Evolutionary conservation across 805 yeast genomes (phyloP), one percentile per base, ranked within the genome.

Genomic region (Candida parachauliodes): DNA sequence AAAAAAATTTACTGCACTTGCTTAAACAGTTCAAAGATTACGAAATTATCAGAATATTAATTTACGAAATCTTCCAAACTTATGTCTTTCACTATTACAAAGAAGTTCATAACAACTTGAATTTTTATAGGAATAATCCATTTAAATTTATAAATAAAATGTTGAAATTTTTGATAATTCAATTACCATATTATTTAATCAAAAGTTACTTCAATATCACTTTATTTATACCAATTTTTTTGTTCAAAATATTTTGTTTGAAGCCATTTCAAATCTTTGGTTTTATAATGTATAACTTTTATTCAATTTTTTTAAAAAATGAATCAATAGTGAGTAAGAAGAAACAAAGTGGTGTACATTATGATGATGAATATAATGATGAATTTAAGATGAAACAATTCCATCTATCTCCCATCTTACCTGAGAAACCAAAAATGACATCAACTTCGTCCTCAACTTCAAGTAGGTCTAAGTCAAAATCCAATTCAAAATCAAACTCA

Each of bases 181-280:
- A 43, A 24, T 28, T 57, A 2, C 63, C 60, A 2, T 42, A 44
- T 19, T 46, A 50, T 33, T 19, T 44, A 8, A 10, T 44, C 4
- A 30, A 49, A 6, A 22, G 45, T 10, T 42, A 39, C 29, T 15
- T 52, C 5, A 42, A 48, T n/a, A 27, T 51, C 2, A 16, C 39
- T 11, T 35, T 54, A 8, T 53, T 54, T 27, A 6, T 57, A 9
- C 62, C 63, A 3, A 45, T 39, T 29, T 32, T 55, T 5, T 18
- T 53, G 12, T n/a, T 28, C 16, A 49, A 47, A 24, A 41, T 45
- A 10, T 40, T 48, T 16, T 23, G 50, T 4, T 17, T 43, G 8
- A 44, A 50, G 41, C 52, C 57, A 6, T n/a, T 49, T 4, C 22
- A 37, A 27, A 25, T 34, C 16, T 22, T 20, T 8, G 24, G 28